Evolutionary conservation across 23 red algal species (phyloP).

Genomic region (Agarophyton chilense): DNA sequence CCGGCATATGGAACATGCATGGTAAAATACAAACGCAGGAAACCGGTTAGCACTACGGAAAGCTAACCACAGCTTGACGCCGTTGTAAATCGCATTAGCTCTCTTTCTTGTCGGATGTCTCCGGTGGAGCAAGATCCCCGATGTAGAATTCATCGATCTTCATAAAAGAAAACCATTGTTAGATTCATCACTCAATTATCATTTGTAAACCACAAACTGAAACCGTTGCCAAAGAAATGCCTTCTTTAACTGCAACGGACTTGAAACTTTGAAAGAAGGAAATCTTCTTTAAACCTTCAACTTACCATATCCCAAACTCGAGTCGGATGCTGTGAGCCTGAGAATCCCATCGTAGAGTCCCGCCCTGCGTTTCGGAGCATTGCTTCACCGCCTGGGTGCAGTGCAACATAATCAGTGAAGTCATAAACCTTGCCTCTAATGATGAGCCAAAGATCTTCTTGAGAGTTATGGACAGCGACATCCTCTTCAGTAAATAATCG

Average conservation of each 20-base stretch:
- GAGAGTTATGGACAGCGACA: slow-evolving; percentile 67
- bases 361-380: slow-evolving; percentile 93
- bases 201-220: background rate
- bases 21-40: slow-evolving; percentile 57
- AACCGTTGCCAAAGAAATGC: too few species aligned
- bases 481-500: slow-evolving; percentile 62
- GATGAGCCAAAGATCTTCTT: slow-evolving; percentile 92
- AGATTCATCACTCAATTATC: background rate
- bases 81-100: background rate
- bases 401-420: slow-evolving; percentile 81
- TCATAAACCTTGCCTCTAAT: slow-evolving; percentile 96
- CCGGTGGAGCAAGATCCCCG: slow-evolving; percentile 39
- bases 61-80: background rate
- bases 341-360: slow-evolving; percentile 95
- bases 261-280: too few species aligned
- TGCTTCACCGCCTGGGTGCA: slow-evolving; percentile 96
- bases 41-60: background rate
- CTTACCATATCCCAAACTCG: slow-evolving; percentile 79
- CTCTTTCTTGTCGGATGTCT: slow-evolving; percentile 46
- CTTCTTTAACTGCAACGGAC: too few species aligned
- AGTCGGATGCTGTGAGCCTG: slow-evolving; percentile 86
- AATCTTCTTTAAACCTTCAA: background rate
- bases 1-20: slow-evolving; percentile 62
- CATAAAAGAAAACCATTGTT: background rate
- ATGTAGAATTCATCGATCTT: slow-evolving; percentile 74